These are phyloP conservation scores for Pseudoneurospora amorphoporcata DNA, from an alignment of 495 filamentous ascomycete species.

Conservation along the genomic window DNA sequence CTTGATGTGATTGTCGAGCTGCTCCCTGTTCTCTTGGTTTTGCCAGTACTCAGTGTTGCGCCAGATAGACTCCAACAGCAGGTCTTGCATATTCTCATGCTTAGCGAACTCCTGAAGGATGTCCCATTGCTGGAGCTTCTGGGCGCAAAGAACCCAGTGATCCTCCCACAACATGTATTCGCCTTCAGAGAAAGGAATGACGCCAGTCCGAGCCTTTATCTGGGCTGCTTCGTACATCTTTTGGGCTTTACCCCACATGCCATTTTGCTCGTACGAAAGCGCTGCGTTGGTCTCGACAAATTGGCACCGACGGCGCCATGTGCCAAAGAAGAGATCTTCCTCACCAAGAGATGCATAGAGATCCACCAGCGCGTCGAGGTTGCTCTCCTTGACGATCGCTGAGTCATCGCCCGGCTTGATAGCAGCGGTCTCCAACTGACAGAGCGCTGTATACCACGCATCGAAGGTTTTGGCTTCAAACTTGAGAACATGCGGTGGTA, in stretches of 20 bases:
- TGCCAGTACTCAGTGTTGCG: slow-evolving; percentile 89
- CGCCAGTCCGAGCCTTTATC: slow-evolving; percentile 89
- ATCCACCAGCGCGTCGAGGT: slow-evolving; percentile 85
- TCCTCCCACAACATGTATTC: slow-evolving; percentile 99
- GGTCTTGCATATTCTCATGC: slow-evolving; percentile 95
- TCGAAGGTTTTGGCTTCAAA: slow-evolving; percentile 85
- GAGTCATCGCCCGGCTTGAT: slow-evolving; percentile 80
- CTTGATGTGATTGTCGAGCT: slow-evolving; percentile 83
- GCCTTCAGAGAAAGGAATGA: slow-evolving; percentile 85
- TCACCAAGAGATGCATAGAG: slow-evolving; percentile 83
- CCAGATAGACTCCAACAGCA: slow-evolving; percentile 93
- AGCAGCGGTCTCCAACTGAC: slow-evolving; percentile 73
- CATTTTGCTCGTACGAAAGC: slow-evolving; percentile 94
- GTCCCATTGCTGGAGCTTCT: slow-evolving; percentile 99
- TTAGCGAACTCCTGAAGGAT: slow-evolving; percentile 96
- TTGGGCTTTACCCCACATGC: slow-evolving; percentile 98
- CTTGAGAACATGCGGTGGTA: slow-evolving; percentile 93
- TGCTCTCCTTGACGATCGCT: slow-evolving; percentile 74
- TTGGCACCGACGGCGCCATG: slow-evolving; percentile 88
- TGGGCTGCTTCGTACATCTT: slow-evolving; percentile 92
- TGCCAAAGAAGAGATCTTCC: slow-evolving; percentile 95
- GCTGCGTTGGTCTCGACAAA: slow-evolving; percentile 96
- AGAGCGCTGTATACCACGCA: slow-evolving; percentile 85
- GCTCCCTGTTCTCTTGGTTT: slow-evolving; percentile 71
- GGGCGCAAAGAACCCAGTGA: slow-evolving; percentile 93